phyloP scores from a whole-genome alignment of 805 yeast genomes.

The Metschnikowia kunwiensis region DNA sequence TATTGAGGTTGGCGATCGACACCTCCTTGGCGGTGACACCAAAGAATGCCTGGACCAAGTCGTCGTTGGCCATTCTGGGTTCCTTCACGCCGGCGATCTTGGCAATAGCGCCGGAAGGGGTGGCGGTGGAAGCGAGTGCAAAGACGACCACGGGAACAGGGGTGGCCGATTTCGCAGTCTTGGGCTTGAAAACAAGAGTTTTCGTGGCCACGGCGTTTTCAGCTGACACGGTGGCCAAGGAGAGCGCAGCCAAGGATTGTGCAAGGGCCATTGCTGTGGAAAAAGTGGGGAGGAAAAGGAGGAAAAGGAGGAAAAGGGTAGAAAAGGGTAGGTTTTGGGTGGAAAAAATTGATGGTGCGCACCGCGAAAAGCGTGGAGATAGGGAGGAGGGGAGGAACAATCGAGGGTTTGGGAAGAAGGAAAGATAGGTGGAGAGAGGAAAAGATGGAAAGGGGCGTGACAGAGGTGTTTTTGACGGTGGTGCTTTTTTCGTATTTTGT shows the following conservation, averaged over 20 bases:
- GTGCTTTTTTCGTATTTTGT: too few relatives aligned
- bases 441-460: too few relatives aligned
- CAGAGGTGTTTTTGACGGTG: too few relatives aligned
- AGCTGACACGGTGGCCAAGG: constrained; percentile 52
- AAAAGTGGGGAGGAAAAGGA: background rate
- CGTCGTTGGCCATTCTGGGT: constrained; percentile 85
- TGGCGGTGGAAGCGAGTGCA: constrained; percentile 66
- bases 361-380: background rate
- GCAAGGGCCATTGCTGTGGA: constrained; percentile 55
- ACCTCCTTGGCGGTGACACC: constrained; percentile 57
- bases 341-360: background rate
- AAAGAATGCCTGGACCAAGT: constrained; percentile 64
- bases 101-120: constrained; percentile 67
- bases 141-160: constrained; percentile 80
- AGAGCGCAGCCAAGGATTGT: constrained; percentile 63
- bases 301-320: background rate
- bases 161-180: constrained; percentile 76
- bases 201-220: constrained; percentile 58
- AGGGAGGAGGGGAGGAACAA: background rate
- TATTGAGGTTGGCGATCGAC: constrained; percentile 50
- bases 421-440: background rate
- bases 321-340: background rate
- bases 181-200: constrained; percentile 84
- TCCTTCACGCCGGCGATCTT: constrained; percentile 70
- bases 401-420: background rate